Evolutionary conservation across 176 grass and related monocot species (phyloP).

Genomic region (Neostapfia colusana): DNA sequence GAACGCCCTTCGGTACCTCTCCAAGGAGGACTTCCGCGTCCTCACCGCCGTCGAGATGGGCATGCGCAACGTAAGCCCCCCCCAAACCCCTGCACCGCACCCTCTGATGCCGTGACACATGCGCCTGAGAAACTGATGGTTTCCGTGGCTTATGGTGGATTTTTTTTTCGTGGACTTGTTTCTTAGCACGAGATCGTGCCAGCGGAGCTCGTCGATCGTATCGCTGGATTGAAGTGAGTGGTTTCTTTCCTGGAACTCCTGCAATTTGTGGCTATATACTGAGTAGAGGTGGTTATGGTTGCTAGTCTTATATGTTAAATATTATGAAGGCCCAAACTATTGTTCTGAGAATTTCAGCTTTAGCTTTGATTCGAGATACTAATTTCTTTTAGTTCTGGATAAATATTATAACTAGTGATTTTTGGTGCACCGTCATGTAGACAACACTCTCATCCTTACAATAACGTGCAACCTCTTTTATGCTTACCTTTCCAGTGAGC

Average conservation of each 20-base stretch:
- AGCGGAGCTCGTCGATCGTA: constrained; percentile 78
- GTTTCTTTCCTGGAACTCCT: neutral
- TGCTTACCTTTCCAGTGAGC: neutral
- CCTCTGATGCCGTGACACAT: neutral
- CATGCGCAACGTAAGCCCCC: constrained; percentile 75
- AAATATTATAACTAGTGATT: neutral
- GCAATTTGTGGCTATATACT: neutral
- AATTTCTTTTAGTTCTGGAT: neutral
- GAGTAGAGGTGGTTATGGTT: neutral
- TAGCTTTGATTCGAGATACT: neutral
- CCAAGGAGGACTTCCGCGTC: constrained; percentile 50
- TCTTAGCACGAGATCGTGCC: constrained; percentile 92
- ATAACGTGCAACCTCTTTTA: neutral
- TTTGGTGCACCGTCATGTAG: neutral
- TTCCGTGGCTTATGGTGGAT: neutral
- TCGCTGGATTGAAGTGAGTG: constrained; percentile 75
- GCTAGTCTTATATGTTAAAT: neutral
- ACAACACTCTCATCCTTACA: neutral
- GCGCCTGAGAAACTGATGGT: neutral
- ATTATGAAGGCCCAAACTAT: neutral
- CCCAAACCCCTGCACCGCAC: neutral
- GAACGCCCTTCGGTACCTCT: constrained; percentile 77
- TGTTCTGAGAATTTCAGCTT: neutral
- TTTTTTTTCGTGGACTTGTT: constrained; percentile 1
- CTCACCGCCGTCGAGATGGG: constrained; percentile 62